These are phyloP conservation scores for Seminavis robusta DNA, from an alignment of 108 stramenopile species.

Conservation along the genomic window DNA sequence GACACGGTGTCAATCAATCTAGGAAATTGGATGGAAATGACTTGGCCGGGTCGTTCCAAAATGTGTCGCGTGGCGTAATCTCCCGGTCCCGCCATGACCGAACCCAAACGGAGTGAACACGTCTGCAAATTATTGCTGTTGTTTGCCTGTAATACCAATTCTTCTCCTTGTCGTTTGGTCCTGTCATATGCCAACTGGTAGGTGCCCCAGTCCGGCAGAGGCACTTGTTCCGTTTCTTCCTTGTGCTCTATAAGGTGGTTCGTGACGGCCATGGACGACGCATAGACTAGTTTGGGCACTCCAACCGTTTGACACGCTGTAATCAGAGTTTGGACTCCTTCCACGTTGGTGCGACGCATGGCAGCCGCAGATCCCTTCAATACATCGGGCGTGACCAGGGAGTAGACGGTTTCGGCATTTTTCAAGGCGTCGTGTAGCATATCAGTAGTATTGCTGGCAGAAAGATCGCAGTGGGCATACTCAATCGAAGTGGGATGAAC, in stretches of 20 bases:
- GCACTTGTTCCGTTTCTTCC: conserved; percentile 5
- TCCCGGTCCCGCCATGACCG: conserved; percentile 4
- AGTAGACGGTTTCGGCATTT: conserved; percentile 13
- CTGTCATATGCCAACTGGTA: conserved; percentile 5
- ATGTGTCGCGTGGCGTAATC: conserved; percentile 1
- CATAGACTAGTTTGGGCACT: conserved; percentile 11
- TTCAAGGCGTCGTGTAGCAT: background rate
- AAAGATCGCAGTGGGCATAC: too few relatives aligned
- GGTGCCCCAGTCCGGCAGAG: conserved; percentile 3
- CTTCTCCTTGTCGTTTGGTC: conserved; percentile 12
- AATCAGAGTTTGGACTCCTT: background rate
- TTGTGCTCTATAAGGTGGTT: conserved; percentile 6
- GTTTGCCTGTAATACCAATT: background rate
- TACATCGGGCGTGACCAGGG: conserved; percentile 11
- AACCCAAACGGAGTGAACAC: conserved; percentile 4
- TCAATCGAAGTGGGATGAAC: too few relatives aligned
- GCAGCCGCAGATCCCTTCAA: background rate
- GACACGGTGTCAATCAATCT: too few relatives aligned
- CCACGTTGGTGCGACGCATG: background rate
- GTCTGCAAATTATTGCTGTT: conserved; percentile 2
- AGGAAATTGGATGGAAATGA: too few relatives aligned
- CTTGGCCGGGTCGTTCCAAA: too few relatives aligned
- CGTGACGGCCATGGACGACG: conserved; percentile 6
- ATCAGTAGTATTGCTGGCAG: too few relatives aligned
- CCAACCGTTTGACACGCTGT: conserved; percentile 4